Conservation (phyloP, 768 basidiomycete genomes). For the Austroboletus eburneus region DNA sequence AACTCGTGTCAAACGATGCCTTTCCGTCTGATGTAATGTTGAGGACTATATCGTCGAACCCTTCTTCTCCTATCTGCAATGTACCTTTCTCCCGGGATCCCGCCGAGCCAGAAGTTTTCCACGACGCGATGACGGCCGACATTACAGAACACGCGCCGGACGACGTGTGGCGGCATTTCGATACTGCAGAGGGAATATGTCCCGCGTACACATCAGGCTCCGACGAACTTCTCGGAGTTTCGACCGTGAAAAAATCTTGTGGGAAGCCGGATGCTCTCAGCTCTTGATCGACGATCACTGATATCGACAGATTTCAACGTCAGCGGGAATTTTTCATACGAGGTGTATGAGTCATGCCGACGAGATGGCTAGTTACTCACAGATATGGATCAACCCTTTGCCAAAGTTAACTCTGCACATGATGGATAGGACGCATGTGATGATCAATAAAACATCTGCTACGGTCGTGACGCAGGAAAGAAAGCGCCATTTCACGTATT, state of each 20-base stretch:
- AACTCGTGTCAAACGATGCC: no score
- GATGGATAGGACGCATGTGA: conserved; percentile 41
- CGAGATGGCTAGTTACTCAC: conserved; percentile 30
- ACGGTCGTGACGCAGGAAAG: conserved; percentile 43
- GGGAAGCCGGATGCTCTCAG: conserved; percentile 18
- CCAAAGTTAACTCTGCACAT: conserved; percentile 53
- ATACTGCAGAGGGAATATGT: neutral
- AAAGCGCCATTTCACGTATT: conserved; percentile 32
- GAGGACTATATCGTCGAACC: no score
- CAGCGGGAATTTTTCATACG: neutral
- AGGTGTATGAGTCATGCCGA: no score
- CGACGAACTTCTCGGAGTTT: no score
- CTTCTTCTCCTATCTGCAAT: no score
- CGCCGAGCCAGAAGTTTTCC: neutral
- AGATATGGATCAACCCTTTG: conserved; percentile 49
- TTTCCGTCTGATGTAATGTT: no score
- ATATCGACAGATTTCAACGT: neutral
- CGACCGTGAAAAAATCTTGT: conserved; percentile 4
- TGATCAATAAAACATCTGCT: conserved; percentile 38
- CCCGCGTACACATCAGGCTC: no score
- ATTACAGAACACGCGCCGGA: neutral
- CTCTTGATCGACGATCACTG: conserved; percentile 15
- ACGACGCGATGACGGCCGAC: conserved; percentile 1
- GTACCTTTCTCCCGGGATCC: no score
- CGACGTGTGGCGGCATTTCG: neutral